Conservation (phyloP, 257 asterid species). For the Henckelia pumila region DNA sequence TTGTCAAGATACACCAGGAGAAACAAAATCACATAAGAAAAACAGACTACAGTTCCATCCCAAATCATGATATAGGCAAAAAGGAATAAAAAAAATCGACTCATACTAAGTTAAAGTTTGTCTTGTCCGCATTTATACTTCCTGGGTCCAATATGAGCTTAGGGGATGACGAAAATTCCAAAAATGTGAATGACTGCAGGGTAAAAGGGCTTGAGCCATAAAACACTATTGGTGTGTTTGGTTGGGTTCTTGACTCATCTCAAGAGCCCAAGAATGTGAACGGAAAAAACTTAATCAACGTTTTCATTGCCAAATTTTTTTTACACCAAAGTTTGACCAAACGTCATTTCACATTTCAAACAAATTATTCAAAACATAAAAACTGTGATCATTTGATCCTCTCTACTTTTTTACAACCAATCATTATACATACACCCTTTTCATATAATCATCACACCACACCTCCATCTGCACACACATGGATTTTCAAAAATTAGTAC, state of each 20-base stretch:
- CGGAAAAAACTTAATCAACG: neutral
- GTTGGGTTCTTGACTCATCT: neutral
- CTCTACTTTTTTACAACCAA: neutral
- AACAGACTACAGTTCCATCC: neutral
- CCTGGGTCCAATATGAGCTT: neutral
- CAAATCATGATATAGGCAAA: neutral
- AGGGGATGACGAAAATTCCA: neutral
- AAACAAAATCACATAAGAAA: slow-evolving; percentile 3
- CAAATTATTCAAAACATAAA: too few species aligned
- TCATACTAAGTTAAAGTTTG: neutral
- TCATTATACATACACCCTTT: neutral
- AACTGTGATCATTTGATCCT: neutral
- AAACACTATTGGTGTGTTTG: neutral
- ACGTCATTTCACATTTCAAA: neutral
- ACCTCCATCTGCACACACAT: neutral
- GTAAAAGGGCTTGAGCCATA: neutral
- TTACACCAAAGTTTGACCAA: too few species aligned
- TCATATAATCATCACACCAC: neutral
- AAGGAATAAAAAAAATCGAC: neutral
- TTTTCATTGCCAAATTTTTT: neutral
- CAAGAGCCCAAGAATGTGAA: neutral
- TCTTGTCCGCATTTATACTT: neutral
- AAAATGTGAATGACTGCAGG: neutral
- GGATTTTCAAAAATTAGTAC: neutral
- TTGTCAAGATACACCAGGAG: neutral